Conservation (phyloP, 805 yeast genomes). For the Candida ficus region DNA sequence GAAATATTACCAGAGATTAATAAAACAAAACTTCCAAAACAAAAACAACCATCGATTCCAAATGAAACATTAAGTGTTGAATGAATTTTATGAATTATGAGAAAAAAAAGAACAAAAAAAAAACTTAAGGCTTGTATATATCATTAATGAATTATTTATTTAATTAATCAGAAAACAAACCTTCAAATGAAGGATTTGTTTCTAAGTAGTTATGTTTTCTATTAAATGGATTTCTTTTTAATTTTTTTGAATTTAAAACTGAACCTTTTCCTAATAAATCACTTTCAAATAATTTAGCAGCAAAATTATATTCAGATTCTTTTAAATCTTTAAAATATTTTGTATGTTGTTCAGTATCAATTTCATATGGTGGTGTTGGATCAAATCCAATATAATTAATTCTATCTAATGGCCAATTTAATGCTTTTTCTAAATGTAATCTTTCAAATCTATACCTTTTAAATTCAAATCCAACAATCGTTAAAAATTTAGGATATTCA, state of each 20-base stretch:
- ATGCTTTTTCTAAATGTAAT: slow-evolving; percentile 44
- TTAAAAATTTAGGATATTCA: slow-evolving; percentile 44
- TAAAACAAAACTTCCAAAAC: too few relatives aligned
- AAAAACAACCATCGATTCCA: too few relatives aligned
- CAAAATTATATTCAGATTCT: slow-evolving; percentile 45
- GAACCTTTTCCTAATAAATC: slow-evolving; percentile 56
- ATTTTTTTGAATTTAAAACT: slow-evolving; percentile 43
- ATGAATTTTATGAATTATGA: too few relatives aligned
- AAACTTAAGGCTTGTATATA: too few relatives aligned
- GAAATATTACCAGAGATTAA: background rate
- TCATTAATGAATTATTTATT: too few relatives aligned
- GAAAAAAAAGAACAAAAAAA: too few relatives aligned
- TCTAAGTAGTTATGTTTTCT: slow-evolving; percentile 34
- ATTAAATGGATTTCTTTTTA: slow-evolving; percentile 51
- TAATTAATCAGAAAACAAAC: too few relatives aligned
- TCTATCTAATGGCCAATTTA: slow-evolving; percentile 34
- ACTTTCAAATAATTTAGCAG: slow-evolving; percentile 43
- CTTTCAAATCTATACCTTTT: slow-evolving; percentile 55
- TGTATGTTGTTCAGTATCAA: slow-evolving; percentile 19
- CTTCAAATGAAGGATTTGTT: slow-evolving; percentile 11
- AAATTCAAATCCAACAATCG: slow-evolving; percentile 71
- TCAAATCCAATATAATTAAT: slow-evolving; percentile 52
- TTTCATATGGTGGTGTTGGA: slow-evolving; percentile 42
- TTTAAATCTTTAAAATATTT: slow-evolving; percentile 44
- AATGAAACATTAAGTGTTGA: too few relatives aligned